phyloP scores from a whole-genome alignment of 225 moss, liverwort and hornwort species.

The Ulota crispa region DNA sequence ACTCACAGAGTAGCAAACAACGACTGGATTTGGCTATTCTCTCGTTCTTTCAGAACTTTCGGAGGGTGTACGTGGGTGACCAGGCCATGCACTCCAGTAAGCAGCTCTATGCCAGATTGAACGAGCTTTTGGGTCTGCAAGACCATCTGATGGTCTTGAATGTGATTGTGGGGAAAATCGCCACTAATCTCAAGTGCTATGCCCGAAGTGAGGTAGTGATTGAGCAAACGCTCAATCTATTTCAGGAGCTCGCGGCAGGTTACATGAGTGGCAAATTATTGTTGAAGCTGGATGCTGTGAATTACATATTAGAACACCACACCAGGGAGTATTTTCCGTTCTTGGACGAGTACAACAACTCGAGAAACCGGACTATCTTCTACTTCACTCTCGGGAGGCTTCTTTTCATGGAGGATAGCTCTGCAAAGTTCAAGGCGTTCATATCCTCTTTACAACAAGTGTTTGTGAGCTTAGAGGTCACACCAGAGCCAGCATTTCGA shows the following conservation, averaged over 20 bases:
- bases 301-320: constrained; percentile 66
- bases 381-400: constrained; percentile 67
- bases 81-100: constrained; percentile 79
- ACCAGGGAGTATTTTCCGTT: constrained; percentile 69
- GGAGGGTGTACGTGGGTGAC: constrained; percentile 68
- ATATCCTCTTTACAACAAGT: constrained; percentile 65
- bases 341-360: constrained; percentile 59
- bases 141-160: constrained; percentile 71
- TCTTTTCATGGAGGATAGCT: constrained; percentile 70
- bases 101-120: constrained; percentile 60
- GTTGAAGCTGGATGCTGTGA: constrained; percentile 71
- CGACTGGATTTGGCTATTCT: constrained; percentile 65
- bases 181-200: constrained; percentile 65
- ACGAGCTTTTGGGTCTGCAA: constrained; percentile 61
- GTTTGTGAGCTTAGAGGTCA: constrained; percentile 62
- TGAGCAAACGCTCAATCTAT: constrained; percentile 64
- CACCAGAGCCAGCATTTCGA: constrained; percentile 55
- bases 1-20: constrained; percentile 61
- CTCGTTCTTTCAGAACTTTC: constrained; percentile 65
- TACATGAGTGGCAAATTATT: constrained; percentile 71
- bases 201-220: constrained; percentile 71
- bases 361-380: constrained; percentile 64
- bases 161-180: constrained; percentile 64
- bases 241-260: constrained; percentile 67
- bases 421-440: constrained; percentile 67